Evolutionary conservation across 2,329 filamentous ascomycete species (phyloP), one percentile per base, ranked within the genome.

Genomic region (Calonectria honghensis): DNA sequence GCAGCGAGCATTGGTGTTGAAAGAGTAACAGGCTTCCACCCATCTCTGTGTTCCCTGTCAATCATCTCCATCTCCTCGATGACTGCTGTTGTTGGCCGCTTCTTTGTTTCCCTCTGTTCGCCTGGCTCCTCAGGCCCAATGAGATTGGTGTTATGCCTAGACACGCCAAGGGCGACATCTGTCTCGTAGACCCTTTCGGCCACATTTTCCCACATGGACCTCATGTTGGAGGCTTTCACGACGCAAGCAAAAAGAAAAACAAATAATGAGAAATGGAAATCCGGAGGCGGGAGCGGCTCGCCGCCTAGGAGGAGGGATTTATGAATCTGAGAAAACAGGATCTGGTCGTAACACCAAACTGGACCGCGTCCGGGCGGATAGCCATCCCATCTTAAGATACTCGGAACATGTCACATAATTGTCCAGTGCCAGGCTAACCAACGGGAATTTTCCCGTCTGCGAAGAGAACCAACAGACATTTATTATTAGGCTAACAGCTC

Each of bases 1-100:
- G 77, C 74, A 0, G 81, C 67, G 0, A 91, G 82, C 0, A 89
- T 84, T 0, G 85, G 81, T 0, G 81, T 74, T 1, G 79, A 81
- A 0, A 81, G 66, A 0, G 80, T 80, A 0, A 80, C 50, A 0
- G 80, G 80, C 24, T 80, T 81, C 80, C 79, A 81, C 48, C 80
- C 79, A 35, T 64, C 37, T 0, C 0, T 6, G 3, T 0, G 10
- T 0, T 59, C 57, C 3, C 52, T 31, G 1, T 75, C 59, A 0
- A 45, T 9, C 20, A 31, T 52, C 24, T 20, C 61, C 6, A 24
- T 41, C 73, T 72, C 41, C 32, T 41, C 27, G 35, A 10, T 41
- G 2, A 63, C 6, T 57, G 50, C 50, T 10, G 32, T 74, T 69
- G 68, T 73, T 9, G 51, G 32, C 11, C 6, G 50, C 37, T 54